These are phyloP conservation scores for Leccinum broughii DNA, from an alignment of 768 basidiomycete species.

Conservation along the genomic window DNA sequence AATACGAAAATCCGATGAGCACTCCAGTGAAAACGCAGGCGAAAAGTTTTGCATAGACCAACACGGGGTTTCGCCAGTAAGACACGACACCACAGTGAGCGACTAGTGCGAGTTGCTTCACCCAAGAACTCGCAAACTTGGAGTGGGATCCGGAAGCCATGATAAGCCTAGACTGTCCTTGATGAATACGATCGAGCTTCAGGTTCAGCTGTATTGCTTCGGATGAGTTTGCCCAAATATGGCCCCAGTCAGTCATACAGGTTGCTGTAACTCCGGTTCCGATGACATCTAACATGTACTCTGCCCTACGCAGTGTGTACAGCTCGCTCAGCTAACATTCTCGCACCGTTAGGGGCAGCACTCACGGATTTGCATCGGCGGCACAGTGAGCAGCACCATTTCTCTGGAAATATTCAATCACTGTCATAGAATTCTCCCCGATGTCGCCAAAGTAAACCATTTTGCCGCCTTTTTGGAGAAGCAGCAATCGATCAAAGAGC, in stretches of 20 bases:
- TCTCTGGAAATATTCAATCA: slow-evolving; percentile 27
- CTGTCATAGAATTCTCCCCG: slow-evolving; percentile 21
- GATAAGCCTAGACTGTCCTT: slow-evolving; percentile 32
- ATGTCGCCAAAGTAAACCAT: slow-evolving; percentile 66
- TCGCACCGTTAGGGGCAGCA: neutral
- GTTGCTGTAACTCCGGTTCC: slow-evolving; percentile 55
- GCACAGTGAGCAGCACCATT: slow-evolving; percentile 23
- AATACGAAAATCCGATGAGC: slow-evolving; percentile 47
- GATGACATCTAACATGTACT: slow-evolving; percentile 53
- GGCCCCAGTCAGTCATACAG: slow-evolving; percentile 48
- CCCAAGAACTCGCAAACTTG: slow-evolving; percentile 42
- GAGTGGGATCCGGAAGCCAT: slow-evolving; percentile 22
- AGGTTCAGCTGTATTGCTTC: slow-evolving; percentile 39
- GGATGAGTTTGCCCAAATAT: slow-evolving; percentile 45
- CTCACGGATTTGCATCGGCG: slow-evolving; percentile 27
- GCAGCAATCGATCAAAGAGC: slow-evolving; percentile 49
- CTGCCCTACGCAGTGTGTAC: slow-evolving; percentile 35
- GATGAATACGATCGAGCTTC: slow-evolving; percentile 46
- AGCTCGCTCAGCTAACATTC: neutral
- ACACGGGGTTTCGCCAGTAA: slow-evolving; percentile 44
- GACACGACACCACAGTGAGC: slow-evolving; percentile 32
- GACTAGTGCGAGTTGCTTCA: slow-evolving; percentile 36
- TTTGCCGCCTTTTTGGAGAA: slow-evolving; percentile 55
- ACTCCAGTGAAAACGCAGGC: slow-evolving; percentile 36
- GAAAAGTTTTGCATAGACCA: slow-evolving; percentile 41